Evolutionary conservation across 495 filamentous ascomycete genomes (phyloP), one percentile per base, ranked within the genome.

Genomic region (Tuber brumale): DNA sequence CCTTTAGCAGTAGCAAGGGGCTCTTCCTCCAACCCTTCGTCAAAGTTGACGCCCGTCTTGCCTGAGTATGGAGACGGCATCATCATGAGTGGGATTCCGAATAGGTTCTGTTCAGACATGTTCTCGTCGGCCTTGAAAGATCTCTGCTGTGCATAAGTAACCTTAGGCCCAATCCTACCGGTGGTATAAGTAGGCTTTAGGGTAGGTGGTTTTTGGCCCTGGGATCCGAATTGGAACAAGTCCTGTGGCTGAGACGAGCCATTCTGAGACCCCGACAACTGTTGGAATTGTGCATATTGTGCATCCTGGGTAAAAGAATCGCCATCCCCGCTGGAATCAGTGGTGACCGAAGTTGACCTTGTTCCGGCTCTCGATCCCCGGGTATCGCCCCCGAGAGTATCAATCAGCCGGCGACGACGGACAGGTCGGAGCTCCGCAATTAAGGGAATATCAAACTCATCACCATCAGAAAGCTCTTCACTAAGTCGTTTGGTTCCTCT

Each of bases 1-100:
- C 86, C 87, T 41, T 79, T 81, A 21, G 69, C 87, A 43, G 73
- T 76, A 76, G 78, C 74, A 41, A 80, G 70, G 19, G 51, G 85
- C 41, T 87, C 87, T 42, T 86, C 82, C 43, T 84, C 85, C 8
- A 87, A 87, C 21, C 88, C 87, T n/a, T 91, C 89, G 23, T 88
- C 87, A 61, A 89, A 42, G 27, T 45, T 57, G 57, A 69, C 39
- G 71, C 31, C 72, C 14, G 70, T 44, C 48, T 75, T 70, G 85
- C 23, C 87, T 84, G 31, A 85, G 82, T 48, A 82, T 78, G 66
- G 85, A 9, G 72, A 70, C 48, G 72, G 81, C 39, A 72, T 69
- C 72, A 76, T 81, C 77, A 76, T 77, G 77, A 79, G 80, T 27
- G 75, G 83, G 41, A 70, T 70, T 57, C 69, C 82, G 74, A 79